Base-by-base conservation (phyloP, 768 basidiomycete species). In the Leccinum variicolor region DNA sequence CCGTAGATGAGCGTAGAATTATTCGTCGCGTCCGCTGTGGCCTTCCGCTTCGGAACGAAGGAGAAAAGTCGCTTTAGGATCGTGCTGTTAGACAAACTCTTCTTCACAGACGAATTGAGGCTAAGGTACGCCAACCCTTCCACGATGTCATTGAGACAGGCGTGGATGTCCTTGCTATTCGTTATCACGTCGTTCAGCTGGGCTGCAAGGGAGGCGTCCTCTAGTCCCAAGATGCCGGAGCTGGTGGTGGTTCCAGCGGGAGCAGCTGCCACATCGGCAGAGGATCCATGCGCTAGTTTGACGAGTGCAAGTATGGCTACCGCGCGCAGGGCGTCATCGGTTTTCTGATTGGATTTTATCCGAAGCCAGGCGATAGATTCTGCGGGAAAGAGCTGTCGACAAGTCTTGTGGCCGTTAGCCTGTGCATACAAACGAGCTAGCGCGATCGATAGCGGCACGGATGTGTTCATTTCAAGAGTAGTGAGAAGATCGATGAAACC, bases 51-150 rank as follows among this genome's bases (percentile, higher is more conserved):
- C n/a, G 86, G 82, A 52, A 85, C 73, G 43, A 87, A 75, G 17
- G 80, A 68, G 65, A 87, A 84, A 8, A 88, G 77, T 50, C 74
- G 73, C 52, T 75, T 75, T 48, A 92, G 77, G 69, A 92, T 85
- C 0, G 75, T 17, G 61, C 86, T 79, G 15, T 73, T 75, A 7
- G 86, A 82, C 52, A 94, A 71, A 25, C 63, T 67, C 57, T 89
- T 85, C 67, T 91, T 89, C 57, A 89, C 77, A 2, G 69, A 58
- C 1, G 89, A 77, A 62, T 84, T 80, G 50, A 81, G 74, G 57
- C 85, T 90, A 56, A 93, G 81, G 71, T 94, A 89, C n/a, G 89
- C 90, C 51, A 97, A 75, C 0, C 88, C 92, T 74, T 97, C 94
- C 14, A 94, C 77, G 4, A 85, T 86, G 59, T 93, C 87, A 8